Percentiles rank a stretch among this genome's conserved stretches.
These are phyloP conservation scores for Starmerella vitae DNA, from an alignment of 805 yeast species.

Conservation along the genomic window DNA sequence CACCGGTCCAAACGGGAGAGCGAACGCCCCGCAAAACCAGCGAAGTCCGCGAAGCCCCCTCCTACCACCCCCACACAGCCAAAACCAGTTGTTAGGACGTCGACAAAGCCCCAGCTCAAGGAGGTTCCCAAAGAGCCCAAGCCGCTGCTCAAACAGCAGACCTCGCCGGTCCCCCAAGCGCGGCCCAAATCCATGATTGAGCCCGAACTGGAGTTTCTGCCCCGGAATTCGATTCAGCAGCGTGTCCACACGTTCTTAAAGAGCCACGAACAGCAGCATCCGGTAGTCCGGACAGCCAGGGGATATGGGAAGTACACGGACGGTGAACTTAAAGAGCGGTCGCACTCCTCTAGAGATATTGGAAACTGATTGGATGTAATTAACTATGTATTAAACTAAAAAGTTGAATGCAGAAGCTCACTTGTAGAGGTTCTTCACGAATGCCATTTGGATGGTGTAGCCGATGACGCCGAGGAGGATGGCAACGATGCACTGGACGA, in stretches of 20 bases:
- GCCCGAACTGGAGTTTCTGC: constrained; percentile 14
- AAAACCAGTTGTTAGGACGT: neutral
- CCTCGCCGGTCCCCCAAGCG: neutral
- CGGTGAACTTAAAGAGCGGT: neutral
- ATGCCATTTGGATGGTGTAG: constrained; percentile 12
- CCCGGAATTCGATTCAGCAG: constrained; percentile 27
- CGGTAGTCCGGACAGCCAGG: constrained; percentile 47
- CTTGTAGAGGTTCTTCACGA: constrained; percentile 1
- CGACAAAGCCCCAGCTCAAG: neutral
- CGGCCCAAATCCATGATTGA: constrained; percentile 20
- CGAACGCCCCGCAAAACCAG: neutral
- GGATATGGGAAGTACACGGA: constrained; percentile 75
- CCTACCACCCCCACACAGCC: neutral
- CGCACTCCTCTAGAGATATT: neutral
- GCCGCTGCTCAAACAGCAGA: neutral
- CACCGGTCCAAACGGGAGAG: constrained; percentile 1
- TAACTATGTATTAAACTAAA: constrained; percentile 7
- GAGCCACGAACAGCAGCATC: constrained; percentile 28
- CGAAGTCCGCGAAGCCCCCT: constrained; percentile 1
- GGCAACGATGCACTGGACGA: constrained; percentile 4
- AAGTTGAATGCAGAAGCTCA: too few species aligned
- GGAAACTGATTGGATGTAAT: too few species aligned
- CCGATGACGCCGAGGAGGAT: constrained; percentile 7
- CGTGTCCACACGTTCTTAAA: constrained; percentile 26
- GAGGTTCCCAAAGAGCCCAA: neutral